phyloP scores from a whole-genome alignment of 2,329 filamentous ascomycete genomes.

The Aspergillus sclerotialis region DNA sequence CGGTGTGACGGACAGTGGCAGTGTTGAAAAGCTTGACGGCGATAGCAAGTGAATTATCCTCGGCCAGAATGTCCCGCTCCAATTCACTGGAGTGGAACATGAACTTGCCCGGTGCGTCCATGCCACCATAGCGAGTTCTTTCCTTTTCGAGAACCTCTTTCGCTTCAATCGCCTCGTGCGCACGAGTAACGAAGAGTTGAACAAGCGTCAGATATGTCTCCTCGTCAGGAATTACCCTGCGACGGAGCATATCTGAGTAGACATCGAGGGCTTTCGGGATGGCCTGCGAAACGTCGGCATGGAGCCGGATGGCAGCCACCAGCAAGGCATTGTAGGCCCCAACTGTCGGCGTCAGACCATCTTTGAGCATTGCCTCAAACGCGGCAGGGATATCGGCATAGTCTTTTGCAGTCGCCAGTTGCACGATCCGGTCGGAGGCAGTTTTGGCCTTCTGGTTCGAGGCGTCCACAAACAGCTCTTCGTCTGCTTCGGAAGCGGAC shows the following conservation, averaged over 20 bases:
- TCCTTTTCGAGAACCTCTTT: constrained; percentile 73
- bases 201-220: constrained; percentile 86
- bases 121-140: constrained; percentile 73
- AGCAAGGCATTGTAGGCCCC: constrained; percentile 89
- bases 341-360: constrained; percentile 72
- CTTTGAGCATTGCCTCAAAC: constrained; percentile 83
- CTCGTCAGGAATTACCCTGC: constrained; percentile 72
- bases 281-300: constrained; percentile 70
- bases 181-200: constrained; percentile 70
- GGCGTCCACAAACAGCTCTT: constrained; percentile 37
- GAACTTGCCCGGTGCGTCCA: constrained; percentile 76
- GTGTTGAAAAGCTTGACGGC: constrained; percentile 80
- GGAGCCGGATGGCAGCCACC: constrained; percentile 74
- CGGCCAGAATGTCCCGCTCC: constrained; percentile 75
- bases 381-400: constrained; percentile 84
- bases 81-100: constrained; percentile 83
- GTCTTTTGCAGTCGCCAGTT: constrained; percentile 63
- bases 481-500: constrained; percentile 20
- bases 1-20: constrained; percentile 56
- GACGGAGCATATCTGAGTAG: constrained; percentile 91
- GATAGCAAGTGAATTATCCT: constrained; percentile 80
- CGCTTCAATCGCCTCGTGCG: constrained; percentile 67
- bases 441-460: constrained; percentile 57
- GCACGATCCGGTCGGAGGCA: constrained; percentile 72
- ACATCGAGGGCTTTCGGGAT: constrained; percentile 90